Base-by-base conservation (phyloP, 331 rosid species). In the Telfairia occidentalis region DNA sequence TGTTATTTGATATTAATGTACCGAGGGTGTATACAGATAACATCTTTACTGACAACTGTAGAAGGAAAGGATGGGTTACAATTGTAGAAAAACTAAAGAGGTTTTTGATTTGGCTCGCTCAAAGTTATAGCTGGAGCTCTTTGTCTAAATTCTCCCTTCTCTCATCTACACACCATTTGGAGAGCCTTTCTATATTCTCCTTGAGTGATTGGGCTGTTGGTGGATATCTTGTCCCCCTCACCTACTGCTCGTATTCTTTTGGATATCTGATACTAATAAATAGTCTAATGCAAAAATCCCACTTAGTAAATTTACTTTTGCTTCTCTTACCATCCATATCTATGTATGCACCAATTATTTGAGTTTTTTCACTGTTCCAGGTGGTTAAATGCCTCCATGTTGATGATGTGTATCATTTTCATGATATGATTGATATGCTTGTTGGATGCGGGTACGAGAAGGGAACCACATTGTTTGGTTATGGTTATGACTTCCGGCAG, bases 381-480 rank as follows among this genome's bases (percentile, higher is more conserved):
- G 46, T 91, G 78, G 83, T 83, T 7, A 93, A 93, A 76, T 89
- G 88, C 69, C 23, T 91, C 43, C 95, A 85, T 80, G 82, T 93
- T 83, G 24, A 83, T 29, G 97, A 86, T 29, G 90, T 89, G 9
- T 94, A 89, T 85, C 92, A 91, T 78, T 94, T 89, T 76, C 98
- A 94, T 86, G 92, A 84, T 75, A 87, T 94, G 92, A 94, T 94
- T 71, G 91, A 88, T 38, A 88, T 89, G 96, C 97, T 94, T 58
- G 83, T 94, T 59, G 84, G 43, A 52, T 91, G 97, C 58, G 97
- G 98, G 12, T 89, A 88, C 76, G 81, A 88, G 81, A 91, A 94
- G 80, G 98, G 98, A 69, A 86, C 94, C 77, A 94, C 98, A 38
- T 85, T 91, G 84, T 94, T 91, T 85, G 98, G 98, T 66, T 94